A percentile compares a stretch with the other conserved stretches of the same genome.
Conservation (phyloP, 192 early-diverging fungal species). For the Umbelopsis isabellina region DNA sequence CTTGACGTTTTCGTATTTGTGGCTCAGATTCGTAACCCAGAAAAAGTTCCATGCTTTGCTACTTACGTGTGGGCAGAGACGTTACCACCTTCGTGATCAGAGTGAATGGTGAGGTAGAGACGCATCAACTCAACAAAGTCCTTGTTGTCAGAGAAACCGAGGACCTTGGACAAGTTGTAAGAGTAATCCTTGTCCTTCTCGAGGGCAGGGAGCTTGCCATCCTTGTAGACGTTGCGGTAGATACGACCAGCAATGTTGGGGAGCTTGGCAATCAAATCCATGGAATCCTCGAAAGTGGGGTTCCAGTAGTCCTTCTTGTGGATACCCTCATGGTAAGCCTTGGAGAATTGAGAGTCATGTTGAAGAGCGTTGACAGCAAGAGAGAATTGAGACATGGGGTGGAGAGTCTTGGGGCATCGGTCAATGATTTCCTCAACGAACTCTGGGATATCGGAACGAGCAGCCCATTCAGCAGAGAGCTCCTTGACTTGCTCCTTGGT, state of each 20-base stretch:
- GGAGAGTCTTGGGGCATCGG: constrained; percentile 97
- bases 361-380: constrained; percentile 97
- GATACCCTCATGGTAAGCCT: constrained; percentile 93
- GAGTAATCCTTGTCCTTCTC: constrained; percentile 91
- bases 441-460: constrained; percentile 86
- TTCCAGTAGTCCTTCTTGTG: constrained; percentile 97
- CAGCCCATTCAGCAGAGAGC: constrained; percentile 96
- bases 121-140: constrained; percentile 98
- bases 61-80: constrained; percentile 92
- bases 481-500: constrained; percentile 87
- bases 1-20: too few relatives aligned
- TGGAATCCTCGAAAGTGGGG: constrained; percentile 94
- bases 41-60: not conserved
- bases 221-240: constrained; percentile 99
- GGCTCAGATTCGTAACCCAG: not conserved
- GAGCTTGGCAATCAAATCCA: constrained; percentile 98
- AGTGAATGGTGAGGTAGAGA: constrained; percentile 99
- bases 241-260: constrained; percentile 96
- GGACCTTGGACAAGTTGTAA: constrained; percentile 92
- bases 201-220: constrained; percentile 88
- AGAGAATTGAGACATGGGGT: constrained; percentile 99
- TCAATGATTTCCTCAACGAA: constrained; percentile 98
- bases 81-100: constrained; percentile 99
- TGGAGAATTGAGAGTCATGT: constrained; percentile 95
- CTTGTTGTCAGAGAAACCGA: constrained; percentile 88